These are phyloP conservation scores for Pichia cabralensis DNA, from an alignment of 805 yeast genomes.

Conservation along the genomic window DNA sequence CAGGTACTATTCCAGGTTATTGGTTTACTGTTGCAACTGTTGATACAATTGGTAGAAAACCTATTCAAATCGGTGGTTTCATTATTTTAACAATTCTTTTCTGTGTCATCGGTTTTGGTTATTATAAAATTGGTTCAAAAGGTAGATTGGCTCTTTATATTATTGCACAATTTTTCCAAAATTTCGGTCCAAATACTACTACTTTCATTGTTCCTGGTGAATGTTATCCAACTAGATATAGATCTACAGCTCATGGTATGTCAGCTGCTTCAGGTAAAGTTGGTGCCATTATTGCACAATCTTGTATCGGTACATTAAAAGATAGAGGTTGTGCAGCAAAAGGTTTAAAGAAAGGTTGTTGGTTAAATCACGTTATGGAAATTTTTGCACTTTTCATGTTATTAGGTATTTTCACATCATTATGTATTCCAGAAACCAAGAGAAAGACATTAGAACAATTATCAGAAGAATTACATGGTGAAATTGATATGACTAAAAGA, in stretches of 20 bases:
- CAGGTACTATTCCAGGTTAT: conserved; percentile 93
- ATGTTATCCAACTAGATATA: conserved; percentile 86
- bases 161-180: conserved; percentile 77
- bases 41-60: conserved; percentile 77
- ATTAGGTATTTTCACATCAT: conserved; percentile 55
- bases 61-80: conserved; percentile 73
- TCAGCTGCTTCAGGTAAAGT: conserved; percentile 89
- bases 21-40: conserved; percentile 78
- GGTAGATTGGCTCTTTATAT: conserved; percentile 73
- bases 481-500: conserved; percentile 35
- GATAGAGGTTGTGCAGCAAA: conserved; percentile 65
- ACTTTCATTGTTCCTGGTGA: conserved; percentile 91
- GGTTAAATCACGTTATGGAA: conserved; percentile 88
- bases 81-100: conserved; percentile 58
- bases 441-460: conserved; percentile 84
- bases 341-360: conserved; percentile 47
- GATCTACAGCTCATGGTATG: conserved; percentile 92
- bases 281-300: conserved; percentile 89
- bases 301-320: conserved; percentile 74
- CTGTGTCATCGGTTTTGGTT: conserved; percentile 76
- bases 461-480: conserved; percentile 74
- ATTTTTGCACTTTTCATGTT: conserved; percentile 89
- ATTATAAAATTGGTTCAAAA: conserved; percentile 53
- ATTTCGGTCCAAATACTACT: conserved; percentile 90
- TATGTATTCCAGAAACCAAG: conserved; percentile 83